A percentile compares a stretch with the other conserved stretches of the same genome.
These are phyloP conservation scores for Eimeria sp. DNA, from an alignment of 169 alveolate genomes.

Conservation along the genomic window DNA sequence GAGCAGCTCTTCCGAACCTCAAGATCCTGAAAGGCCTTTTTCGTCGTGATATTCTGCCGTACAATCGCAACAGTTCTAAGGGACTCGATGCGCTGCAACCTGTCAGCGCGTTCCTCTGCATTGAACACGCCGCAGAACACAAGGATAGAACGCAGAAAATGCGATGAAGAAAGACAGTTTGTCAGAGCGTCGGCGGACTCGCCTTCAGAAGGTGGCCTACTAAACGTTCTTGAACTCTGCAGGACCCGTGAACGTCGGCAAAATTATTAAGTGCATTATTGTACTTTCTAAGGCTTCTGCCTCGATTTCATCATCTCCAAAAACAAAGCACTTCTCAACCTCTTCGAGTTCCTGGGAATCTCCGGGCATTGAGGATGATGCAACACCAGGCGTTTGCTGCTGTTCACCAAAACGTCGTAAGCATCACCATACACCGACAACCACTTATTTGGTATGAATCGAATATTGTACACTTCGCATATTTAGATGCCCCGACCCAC, in stretches of 20 bases:
- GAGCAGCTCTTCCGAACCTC: background rate
- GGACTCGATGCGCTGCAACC: slow-evolving; percentile 54
- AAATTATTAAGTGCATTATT: background rate
- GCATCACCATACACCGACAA: background rate
- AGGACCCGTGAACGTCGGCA: background rate
- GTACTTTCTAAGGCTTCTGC: slow-evolving; percentile 43
- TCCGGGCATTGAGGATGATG: slow-evolving; percentile 13
- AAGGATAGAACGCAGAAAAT: background rate
- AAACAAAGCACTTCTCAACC: slow-evolving; percentile 49
- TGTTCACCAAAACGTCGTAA: background rate
- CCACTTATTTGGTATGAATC: too few relatives aligned
- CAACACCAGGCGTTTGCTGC: slow-evolving; percentile 19
- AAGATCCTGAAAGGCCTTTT: slow-evolving; percentile 46
- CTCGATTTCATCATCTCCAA: slow-evolving; percentile 58
- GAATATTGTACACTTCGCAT: background rate
- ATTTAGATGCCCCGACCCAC: background rate
- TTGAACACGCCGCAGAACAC: background rate
- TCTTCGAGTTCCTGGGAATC: slow-evolving; percentile 63
- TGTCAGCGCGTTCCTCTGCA: slow-evolving; percentile 69
- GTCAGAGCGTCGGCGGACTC: background rate
- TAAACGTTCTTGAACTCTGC: background rate
- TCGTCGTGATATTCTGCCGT: slow-evolving; percentile 55
- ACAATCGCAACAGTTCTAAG: slow-evolving; percentile 66
- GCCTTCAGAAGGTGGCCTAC: background rate
- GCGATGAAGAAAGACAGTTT: background rate